Base-by-base conservation (phyloP, 306 rosid genomes). In the Quercus berberidifolia region DNA sequence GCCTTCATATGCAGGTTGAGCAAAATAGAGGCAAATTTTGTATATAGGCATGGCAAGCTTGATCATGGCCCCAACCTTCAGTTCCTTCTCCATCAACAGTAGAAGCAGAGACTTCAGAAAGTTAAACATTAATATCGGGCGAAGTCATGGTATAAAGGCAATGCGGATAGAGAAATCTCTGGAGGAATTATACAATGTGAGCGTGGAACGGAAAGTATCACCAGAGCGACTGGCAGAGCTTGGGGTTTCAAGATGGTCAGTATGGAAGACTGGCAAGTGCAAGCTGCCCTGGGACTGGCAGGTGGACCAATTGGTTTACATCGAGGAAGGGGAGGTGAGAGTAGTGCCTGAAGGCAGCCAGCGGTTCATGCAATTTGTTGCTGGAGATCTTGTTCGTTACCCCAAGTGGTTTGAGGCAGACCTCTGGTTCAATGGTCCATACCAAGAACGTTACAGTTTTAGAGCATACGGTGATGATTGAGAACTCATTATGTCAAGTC, bases 241-340 rank as follows among this genome's bases (percentile, higher is more conserved):
- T 4, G 97, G 93, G 33, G 92, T 94, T 69, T 90, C 97, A 5
- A 84, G 65, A 76, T 94, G 97, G 97, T 92, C 97, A 9, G 77
- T 85, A 80, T 94, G 99, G 99, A 94, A 94, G 87, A 94, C 95
- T 0, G 90, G 94, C 1, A 92, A 92, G 86, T 78, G 91, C 83
- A 82, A 35, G 79, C 46, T 94, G 64, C 97, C 99, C 0, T 91
- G 99, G 97, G 99, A 94, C 65, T 94, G 97, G 99, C 99, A 92
- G 80, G 95, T 84, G 73, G 97, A 92, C 77, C 99, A 91, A 79
- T 70, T 94, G 77, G 94, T 94, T 56, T 92, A 92, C 89, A 85
- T 92, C 49, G 97, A 94, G 88, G 97, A 92, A 87, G 97, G 99
- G 60, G 97, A 92, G 78, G 99, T 94, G 68, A 86, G 93, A 76